Evolutionary conservation across 805 yeast species (phyloP).

Genomic region (Spathaspora sp.): DNA sequence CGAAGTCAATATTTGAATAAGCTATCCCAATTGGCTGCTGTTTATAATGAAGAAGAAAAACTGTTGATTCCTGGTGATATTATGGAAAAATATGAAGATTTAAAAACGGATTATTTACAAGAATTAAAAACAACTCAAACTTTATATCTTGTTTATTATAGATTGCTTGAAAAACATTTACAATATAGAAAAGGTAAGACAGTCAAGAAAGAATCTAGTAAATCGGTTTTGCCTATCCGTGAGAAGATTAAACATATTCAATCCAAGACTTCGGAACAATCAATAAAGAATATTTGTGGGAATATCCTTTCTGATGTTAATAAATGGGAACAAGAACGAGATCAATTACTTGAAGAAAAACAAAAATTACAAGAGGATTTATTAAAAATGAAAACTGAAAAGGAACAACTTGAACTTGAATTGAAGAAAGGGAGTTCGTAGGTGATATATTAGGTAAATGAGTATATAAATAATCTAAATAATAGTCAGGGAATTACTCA

Average conservation of each 20-base stretch:
- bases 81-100: conserved; percentile 14
- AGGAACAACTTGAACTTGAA: background rate
- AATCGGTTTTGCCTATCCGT: conserved; percentile 7
- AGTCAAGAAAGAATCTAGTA: conserved; percentile 6
- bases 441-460: no score
- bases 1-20: conserved; percentile 15
- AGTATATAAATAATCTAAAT: no score
- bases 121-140: conserved; percentile 24
- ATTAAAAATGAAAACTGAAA: background rate
- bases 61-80: conserved; percentile 8
- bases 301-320: conserved; percentile 12
- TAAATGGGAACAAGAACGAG: background rate
- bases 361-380: background rate
- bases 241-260: conserved; percentile 18
- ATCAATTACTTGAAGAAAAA: background rate
- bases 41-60: conserved; percentile 10
- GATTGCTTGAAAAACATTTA: conserved; percentile 25
- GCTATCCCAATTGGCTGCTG: conserved; percentile 17
- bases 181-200: conserved; percentile 10
- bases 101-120: conserved; percentile 23
- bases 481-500: conserved; percentile 13
- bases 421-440: background rate
- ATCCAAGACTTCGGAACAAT: conserved; percentile 17
- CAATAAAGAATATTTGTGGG: conserved; percentile 18
- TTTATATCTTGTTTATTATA: conserved; percentile 29